Evolutionary conservation across 495 filamentous ascomycete genomes (phyloP).

Genomic region (Usnea hakonensis): DNA sequence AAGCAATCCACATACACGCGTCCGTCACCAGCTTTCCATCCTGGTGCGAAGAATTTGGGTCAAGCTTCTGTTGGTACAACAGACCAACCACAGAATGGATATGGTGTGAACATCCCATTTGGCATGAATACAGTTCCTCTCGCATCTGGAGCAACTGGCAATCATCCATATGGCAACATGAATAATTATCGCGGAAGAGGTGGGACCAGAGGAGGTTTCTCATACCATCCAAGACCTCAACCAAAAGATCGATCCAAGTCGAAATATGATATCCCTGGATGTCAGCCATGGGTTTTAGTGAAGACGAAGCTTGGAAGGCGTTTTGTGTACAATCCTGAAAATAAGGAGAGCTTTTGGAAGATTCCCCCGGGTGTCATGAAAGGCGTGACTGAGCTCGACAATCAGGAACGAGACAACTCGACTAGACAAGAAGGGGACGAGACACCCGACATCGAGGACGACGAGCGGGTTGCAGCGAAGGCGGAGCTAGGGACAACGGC

Average conservation of each 20-base stretch:
- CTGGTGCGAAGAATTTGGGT: slow-evolving; percentile 25
- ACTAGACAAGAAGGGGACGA: slow-evolving; percentile 35
- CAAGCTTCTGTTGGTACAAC: slow-evolving; percentile 21
- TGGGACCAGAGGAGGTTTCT: slow-evolving; percentile 42
- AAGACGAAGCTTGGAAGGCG: slow-evolving; percentile 80
- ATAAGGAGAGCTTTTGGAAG: slow-evolving; percentile 86
- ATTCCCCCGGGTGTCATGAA: slow-evolving; percentile 77
- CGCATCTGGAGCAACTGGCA: neutral
- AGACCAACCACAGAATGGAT: slow-evolving; percentile 30
- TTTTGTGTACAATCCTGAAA: slow-evolving; percentile 79
- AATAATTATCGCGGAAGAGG: slow-evolving; percentile 29
- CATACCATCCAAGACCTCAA: slow-evolving; percentile 46
- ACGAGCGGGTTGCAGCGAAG: slow-evolving; percentile 31
- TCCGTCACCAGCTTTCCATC: slow-evolving; percentile 40
- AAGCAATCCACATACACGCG: slow-evolving; percentile 83
- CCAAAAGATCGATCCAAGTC: slow-evolving; percentile 73
- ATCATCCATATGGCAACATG: slow-evolving; percentile 31
- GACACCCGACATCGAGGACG: slow-evolving; percentile 20
- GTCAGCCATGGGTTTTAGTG: slow-evolving; percentile 85
- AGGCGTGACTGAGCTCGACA: slow-evolving; percentile 67
- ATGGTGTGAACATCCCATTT: slow-evolving; percentile 24
- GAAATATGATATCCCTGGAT: slow-evolving; percentile 69
- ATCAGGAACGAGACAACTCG: slow-evolving; percentile 41
- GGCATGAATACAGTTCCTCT: neutral
- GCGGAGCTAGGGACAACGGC: slow-evolving; percentile 13